phyloP scores from a whole-genome alignment of 495 filamentous ascomycete genomes.

The Podospora comata region DNA sequence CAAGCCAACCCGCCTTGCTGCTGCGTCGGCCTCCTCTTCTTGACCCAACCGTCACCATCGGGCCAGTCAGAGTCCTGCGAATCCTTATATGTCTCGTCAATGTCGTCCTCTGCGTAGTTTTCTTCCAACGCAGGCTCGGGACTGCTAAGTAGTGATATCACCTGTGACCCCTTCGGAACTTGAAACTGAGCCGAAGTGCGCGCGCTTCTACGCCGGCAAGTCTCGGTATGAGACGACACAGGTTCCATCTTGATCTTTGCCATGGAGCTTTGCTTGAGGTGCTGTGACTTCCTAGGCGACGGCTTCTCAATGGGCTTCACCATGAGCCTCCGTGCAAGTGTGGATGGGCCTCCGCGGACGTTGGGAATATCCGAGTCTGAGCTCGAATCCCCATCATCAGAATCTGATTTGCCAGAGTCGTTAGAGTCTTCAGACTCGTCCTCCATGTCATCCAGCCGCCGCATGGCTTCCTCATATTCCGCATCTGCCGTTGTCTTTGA shows the following conservation, averaged over 20 bases:
- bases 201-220: not conserved
- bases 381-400: not conserved
- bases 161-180: slow-evolving; percentile 39
- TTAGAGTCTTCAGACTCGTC: slow-evolving; percentile 16
- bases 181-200: slow-evolving; percentile 22
- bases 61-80: slow-evolving; percentile 16
- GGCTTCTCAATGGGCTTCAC: slow-evolving; percentile 30
- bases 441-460: slow-evolving; percentile 31
- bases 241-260: slow-evolving; percentile 16
- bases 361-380: slow-evolving; percentile 1
- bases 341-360: not conserved
- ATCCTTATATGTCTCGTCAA: slow-evolving; percentile 39
- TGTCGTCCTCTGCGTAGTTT: slow-evolving; percentile 44
- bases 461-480: slow-evolving; percentile 39
- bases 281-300: slow-evolving; percentile 6
- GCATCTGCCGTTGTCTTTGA: not conserved
- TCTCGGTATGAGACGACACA: not conserved
- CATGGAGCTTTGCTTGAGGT: slow-evolving; percentile 2
- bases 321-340: slow-evolving; percentile 16
- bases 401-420: not conserved
- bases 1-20: not conserved
- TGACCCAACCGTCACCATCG: not conserved
- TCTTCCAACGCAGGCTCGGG: slow-evolving; percentile 39
- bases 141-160: slow-evolving; percentile 40
- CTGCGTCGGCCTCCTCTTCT: not conserved